Evolutionary conservation across 2,329 filamentous ascomycete species (phyloP).

Genomic region (Colletotrichum plurivorum): DNA sequence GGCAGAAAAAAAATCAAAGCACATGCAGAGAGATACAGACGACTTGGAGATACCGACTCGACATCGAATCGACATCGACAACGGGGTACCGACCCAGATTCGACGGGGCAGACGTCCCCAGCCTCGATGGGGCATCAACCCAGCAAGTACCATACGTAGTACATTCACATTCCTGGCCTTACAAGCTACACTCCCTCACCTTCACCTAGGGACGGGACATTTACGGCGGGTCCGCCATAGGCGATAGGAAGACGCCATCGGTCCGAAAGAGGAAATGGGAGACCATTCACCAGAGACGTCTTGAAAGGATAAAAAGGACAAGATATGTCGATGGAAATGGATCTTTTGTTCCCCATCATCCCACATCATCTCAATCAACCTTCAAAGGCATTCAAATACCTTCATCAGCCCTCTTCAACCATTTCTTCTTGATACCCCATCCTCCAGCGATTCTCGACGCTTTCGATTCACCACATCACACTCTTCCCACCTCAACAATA

Average conservation of each 20-base stretch:
- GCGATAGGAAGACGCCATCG: slow-evolving; percentile 35
- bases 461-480: not conserved
- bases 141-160: not conserved
- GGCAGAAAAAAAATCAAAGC: too few relatives aligned
- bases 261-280: slow-evolving; percentile 36
- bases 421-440: slow-evolving; percentile 9
- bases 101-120: slow-evolving; percentile 26
- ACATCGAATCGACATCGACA: slow-evolving; percentile 25
- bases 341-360: slow-evolving; percentile 8
- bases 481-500: not conserved
- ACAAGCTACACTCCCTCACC: too few relatives aligned
- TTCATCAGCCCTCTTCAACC: not conserved
- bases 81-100: slow-evolving; percentile 12
- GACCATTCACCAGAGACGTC: slow-evolving; percentile 18
- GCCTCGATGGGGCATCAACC: slow-evolving; percentile 33
- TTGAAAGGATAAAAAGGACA: slow-evolving; percentile 38
- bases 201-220: slow-evolving; percentile 18
- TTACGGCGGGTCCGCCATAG: slow-evolving; percentile 37
- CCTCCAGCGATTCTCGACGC: not conserved
- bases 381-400: slow-evolving; percentile 14
- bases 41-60: slow-evolving; percentile 15
- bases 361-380: slow-evolving; percentile 9
- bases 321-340: slow-evolving; percentile 24
- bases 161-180: too few relatives aligned
- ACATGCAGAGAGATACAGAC: slow-evolving; percentile 21